Evolutionary conservation across 208 protist species (phyloP).

Genomic region (Angomonas deanei): DNA sequence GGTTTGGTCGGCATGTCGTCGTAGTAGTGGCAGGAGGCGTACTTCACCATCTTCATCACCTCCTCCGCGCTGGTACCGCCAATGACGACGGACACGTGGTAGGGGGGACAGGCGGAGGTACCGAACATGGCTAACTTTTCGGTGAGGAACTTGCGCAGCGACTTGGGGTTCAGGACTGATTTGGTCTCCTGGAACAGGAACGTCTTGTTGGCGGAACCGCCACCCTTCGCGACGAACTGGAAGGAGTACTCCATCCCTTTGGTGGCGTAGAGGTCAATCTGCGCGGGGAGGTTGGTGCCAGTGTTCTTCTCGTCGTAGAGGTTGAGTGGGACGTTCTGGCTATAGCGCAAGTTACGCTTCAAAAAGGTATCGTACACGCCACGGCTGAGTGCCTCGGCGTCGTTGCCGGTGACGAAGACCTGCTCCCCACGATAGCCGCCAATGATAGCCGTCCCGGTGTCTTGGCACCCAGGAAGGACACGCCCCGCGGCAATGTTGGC

Average conservation of each 20-base stretch:
- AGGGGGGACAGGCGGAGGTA: conserved; percentile 97
- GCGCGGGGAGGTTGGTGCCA: conserved; percentile 94
- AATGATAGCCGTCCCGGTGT: conserved; percentile 97
- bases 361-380: conserved; percentile 96
- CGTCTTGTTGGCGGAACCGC: conserved; percentile 97
- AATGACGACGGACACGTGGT: conserved; percentile 95
- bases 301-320: conserved; percentile 98
- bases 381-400: conserved; percentile 89
- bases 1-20: conserved; percentile 93
- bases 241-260: conserved; percentile 94
- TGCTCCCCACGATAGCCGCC: conserved; percentile 94
- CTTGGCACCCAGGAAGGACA: conserved; percentile 93
- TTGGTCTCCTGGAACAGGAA: conserved; percentile 96
- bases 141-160: conserved; percentile 88
- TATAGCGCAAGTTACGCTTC: conserved; percentile 94
- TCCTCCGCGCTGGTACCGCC: conserved; percentile 95
- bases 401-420: conserved; percentile 92
- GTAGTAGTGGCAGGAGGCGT: conserved; percentile 91
- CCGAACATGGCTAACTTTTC: conserved; percentile 93
- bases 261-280: conserved; percentile 95
- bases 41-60: conserved; percentile 96
- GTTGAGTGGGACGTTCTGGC: conserved; percentile 90
- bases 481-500: conserved; percentile 91
- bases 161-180: conserved; percentile 92
- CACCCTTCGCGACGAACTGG: conserved; percentile 96